Conservation (phyloP, 2,329 filamentous ascomycete genomes). For the Diplodia corticola region DNA sequence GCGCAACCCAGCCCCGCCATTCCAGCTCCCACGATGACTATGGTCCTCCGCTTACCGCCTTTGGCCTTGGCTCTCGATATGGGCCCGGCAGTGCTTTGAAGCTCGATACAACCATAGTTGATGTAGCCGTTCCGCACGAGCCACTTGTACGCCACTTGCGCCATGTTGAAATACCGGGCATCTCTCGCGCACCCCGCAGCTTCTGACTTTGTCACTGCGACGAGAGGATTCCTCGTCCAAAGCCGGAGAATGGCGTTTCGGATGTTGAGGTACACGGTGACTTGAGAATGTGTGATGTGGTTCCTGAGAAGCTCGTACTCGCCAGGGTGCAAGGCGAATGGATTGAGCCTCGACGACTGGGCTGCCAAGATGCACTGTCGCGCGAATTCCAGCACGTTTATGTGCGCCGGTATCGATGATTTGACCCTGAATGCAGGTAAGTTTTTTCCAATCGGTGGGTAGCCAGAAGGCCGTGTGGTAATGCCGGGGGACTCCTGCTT, state of each 20-base stretch:
- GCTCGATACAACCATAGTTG: conserved; percentile 88
- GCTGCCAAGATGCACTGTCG: conserved; percentile 87
- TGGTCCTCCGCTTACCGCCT: conserved; percentile 63
- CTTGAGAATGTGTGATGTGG: conserved; percentile 82
- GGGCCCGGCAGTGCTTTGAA: conserved; percentile 52
- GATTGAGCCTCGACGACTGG: conserved; percentile 84
- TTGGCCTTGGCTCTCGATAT: conserved; percentile 42
- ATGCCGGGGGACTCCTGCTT: conserved; percentile 23
- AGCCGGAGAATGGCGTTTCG: conserved; percentile 89
- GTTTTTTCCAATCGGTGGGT: conserved; percentile 52
- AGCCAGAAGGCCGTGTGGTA: conserved; percentile 8
- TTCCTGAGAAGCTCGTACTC: conserved; percentile 80
- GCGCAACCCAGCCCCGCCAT: conserved; percentile 91
- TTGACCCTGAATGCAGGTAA: conserved; percentile 54
- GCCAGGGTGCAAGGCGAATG: conserved; percentile 80
- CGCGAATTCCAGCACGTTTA: conserved; percentile 78
- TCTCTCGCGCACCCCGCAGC: conserved; percentile 90
- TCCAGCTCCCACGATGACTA: conserved; percentile 90
- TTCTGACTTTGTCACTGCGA: conserved; percentile 78
- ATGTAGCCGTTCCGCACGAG: conserved; percentile 88
- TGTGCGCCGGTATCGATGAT: conserved; percentile 77
- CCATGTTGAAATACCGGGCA: conserved; percentile 82
- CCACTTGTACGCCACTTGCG: conserved; percentile 90
- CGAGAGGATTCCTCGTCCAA: conserved; percentile 84
- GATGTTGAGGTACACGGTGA: conserved; percentile 94